Conservation (phyloP, 495 filamentous ascomycete species). For the Penicillium goetzii region DNA sequence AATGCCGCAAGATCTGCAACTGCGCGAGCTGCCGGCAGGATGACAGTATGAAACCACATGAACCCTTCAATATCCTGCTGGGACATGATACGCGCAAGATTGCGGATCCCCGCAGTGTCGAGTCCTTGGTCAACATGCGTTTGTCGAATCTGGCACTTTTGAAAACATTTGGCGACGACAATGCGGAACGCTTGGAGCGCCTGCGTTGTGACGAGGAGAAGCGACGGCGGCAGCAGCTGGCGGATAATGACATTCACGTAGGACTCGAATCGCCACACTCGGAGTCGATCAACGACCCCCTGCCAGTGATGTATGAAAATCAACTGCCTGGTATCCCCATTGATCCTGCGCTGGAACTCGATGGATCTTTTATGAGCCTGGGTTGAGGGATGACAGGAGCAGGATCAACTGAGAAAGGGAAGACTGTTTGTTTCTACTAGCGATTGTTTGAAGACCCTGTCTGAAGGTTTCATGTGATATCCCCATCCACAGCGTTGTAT, state of each 20-base stretch:
- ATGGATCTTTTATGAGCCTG: conserved; percentile 19
- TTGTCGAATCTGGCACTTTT: conserved; percentile 82
- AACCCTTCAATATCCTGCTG: conserved; percentile 79
- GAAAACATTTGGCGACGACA: conserved; percentile 56
- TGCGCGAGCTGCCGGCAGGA: conserved; percentile 73
- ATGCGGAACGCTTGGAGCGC: conserved; percentile 51
- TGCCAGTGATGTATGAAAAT: background rate
- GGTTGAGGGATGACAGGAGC: background rate
- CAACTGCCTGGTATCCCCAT: conserved; percentile 44
- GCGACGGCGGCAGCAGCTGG: conserved; percentile 18
- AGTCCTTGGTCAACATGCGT: conserved; percentile 82
- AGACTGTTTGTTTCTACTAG: background rate
- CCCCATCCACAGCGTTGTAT: conserved; percentile 3
- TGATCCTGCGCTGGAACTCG: conserved; percentile 50
- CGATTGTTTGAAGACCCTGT: background rate
- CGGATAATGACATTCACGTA: background rate
- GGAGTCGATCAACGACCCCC: background rate
- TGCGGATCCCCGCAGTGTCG: conserved; percentile 85
- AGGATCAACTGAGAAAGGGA: background rate
- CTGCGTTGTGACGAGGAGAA: conserved; percentile 55
- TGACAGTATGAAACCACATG: conserved; percentile 66
- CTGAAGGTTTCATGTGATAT: conserved; percentile 5
- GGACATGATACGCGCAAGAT: conserved; percentile 88
- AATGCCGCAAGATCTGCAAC: conserved; percentile 81
- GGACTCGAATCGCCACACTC: background rate